Evolutionary conservation across 805 yeast genomes (phyloP).

Genomic region (Candida silvicultrix): DNA sequence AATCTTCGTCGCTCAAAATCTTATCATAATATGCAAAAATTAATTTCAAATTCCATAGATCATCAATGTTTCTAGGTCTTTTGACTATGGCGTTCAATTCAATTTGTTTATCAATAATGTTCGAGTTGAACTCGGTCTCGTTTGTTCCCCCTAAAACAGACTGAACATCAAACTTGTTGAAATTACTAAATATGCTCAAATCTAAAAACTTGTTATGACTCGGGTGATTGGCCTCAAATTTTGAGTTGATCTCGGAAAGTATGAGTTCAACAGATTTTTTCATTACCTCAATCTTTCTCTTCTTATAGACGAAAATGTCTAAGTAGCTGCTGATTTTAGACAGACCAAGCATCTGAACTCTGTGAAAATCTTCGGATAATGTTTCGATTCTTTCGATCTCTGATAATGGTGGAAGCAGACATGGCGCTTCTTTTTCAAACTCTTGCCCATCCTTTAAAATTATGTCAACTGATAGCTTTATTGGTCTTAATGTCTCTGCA

Average conservation of each 20-base stretch:
- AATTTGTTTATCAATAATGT: conserved; percentile 48
- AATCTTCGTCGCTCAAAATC: conserved; percentile 25
- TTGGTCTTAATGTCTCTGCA: conserved; percentile 51
- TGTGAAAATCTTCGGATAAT: conserved; percentile 42
- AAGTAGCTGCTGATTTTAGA: conserved; percentile 18
- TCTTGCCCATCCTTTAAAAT: conserved; percentile 31
- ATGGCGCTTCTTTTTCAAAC: conserved; percentile 46
- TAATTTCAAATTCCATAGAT: conserved; percentile 57
- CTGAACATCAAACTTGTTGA: conserved; percentile 14
- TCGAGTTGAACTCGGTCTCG: conserved; percentile 26
- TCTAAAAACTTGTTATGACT: conserved; percentile 4
- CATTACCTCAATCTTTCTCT: conserved; percentile 23
- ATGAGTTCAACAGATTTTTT: conserved; percentile 29
- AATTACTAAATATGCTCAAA: conserved; percentile 9
- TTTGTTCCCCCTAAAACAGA: conserved; percentile 7
- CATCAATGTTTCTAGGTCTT: conserved; percentile 39
- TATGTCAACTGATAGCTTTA: conserved; percentile 35
- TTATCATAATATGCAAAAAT: conserved; percentile 56
- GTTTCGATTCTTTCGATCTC: conserved; percentile 43
- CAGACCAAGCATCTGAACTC: conserved; percentile 35
- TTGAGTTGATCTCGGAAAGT: conserved; percentile 14
- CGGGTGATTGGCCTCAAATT: conserved; percentile 8
- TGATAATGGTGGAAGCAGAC: conserved; percentile 56
- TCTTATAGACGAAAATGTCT: conserved; percentile 43
- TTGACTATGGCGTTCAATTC: conserved; percentile 40